These are phyloP conservation scores for Candida xiaguanensis DNA, from an alignment of 805 yeast genomes.

Conservation along the genomic window DNA sequence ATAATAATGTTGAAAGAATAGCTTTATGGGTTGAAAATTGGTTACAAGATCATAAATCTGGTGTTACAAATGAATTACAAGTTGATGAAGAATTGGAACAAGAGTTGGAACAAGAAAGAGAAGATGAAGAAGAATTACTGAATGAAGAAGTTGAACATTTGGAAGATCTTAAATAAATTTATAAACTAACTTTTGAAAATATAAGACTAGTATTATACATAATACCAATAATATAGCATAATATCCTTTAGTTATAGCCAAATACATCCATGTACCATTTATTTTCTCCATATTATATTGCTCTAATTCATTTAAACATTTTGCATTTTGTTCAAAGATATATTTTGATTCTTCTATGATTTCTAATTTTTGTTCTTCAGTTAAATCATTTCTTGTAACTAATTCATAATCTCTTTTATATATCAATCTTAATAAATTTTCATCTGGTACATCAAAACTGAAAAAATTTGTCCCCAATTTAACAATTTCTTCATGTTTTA, in stretches of 20 bases:
- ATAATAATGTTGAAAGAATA: slow-evolving; percentile 76
- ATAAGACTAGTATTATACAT: slow-evolving; percentile 28
- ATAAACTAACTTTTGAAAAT: slow-evolving; percentile 28
- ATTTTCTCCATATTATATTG: slow-evolving; percentile 57
- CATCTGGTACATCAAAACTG: slow-evolving; percentile 66
- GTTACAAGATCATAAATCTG: slow-evolving; percentile 49
- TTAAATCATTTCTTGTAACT: slow-evolving; percentile 64
- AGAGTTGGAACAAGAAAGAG: slow-evolving; percentile 8
- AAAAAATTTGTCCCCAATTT: slow-evolving; percentile 66
- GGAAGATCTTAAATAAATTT: slow-evolving; percentile 10
- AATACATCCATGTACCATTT: slow-evolving; percentile 51
- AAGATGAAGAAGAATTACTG: slow-evolving; percentile 2
- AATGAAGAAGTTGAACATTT: slow-evolving; percentile 7
- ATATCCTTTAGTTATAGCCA: slow-evolving; percentile 50
- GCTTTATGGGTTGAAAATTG: slow-evolving; percentile 73
- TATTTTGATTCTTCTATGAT: slow-evolving; percentile 64
- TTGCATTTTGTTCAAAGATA: slow-evolving; percentile 60
- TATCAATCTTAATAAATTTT: slow-evolving; percentile 55
- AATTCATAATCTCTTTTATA: slow-evolving; percentile 78
- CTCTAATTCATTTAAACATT: slow-evolving; percentile 65
- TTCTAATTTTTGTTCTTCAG: slow-evolving; percentile 67
- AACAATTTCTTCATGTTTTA: slow-evolving; percentile 60
- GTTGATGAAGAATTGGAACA: slow-evolving; percentile 15
- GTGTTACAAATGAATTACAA: slow-evolving; percentile 27
- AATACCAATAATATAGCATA: slow-evolving; percentile 36